Evolutionary conservation across 2,329 filamentous ascomycete species (phyloP).

Genomic region (Penicillium sp.): DNA sequence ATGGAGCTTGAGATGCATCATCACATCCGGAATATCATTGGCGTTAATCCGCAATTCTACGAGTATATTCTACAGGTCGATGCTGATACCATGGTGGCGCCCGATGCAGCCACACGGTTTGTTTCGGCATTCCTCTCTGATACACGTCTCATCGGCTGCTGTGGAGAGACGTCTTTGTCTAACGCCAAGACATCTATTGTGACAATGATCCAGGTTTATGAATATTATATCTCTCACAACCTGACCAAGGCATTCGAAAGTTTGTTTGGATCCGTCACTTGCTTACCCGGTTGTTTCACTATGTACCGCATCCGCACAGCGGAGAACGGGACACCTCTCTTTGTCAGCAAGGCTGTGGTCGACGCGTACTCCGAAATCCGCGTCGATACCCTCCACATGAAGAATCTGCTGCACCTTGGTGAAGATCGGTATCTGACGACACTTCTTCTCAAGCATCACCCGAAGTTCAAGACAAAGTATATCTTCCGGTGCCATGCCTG

Average conservation of each 20-base stretch:
- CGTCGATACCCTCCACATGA: constrained; percentile 97
- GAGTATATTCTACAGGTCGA: constrained; percentile 96
- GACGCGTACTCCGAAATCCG: constrained; percentile 87
- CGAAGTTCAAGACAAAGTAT: constrained; percentile 98
- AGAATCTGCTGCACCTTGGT: constrained; percentile 93
- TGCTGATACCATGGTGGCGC: constrained; percentile 89
- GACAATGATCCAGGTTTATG: constrained; percentile 99
- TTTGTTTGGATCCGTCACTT: constrained; percentile 95
- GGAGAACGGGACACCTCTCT: constrained; percentile 91
- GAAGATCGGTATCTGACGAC: constrained; percentile 98
- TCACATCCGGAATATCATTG: constrained; percentile 97
- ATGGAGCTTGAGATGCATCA: constrained; percentile 98
- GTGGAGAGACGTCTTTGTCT: constrained; percentile 88
- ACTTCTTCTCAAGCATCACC: constrained; percentile 84
- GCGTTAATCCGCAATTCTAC: constrained; percentile 97
- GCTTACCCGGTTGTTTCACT: constrained; percentile 95
- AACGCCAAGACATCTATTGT: constrained; percentile 92
- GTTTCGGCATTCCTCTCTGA: constrained; percentile 88
- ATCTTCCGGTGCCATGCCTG: constrained; percentile 88
- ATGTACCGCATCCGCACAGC: constrained; percentile 98
- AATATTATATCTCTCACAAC: constrained; percentile 99
- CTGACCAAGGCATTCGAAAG: constrained; percentile 95
- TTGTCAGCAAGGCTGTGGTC: constrained; percentile 89
- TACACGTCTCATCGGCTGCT: constrained; percentile 87
- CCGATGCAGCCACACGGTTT: constrained; percentile 87